phyloP scores from a whole-genome alignment of 768 basidiomycete genomes.

The Boletus coccyginus region DNA sequence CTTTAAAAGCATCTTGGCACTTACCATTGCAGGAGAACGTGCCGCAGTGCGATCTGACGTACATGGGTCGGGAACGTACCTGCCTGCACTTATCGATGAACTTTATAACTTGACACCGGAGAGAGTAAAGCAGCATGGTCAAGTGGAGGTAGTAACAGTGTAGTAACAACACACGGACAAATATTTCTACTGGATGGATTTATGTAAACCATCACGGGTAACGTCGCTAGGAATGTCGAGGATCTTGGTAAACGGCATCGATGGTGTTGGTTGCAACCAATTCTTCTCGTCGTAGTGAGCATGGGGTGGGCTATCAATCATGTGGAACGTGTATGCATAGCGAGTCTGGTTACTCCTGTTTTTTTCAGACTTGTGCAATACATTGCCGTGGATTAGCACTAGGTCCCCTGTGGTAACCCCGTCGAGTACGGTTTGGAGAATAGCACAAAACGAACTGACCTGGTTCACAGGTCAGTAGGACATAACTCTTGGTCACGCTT shows the following conservation, averaged over 20 bases:
- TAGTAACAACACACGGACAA: background rate
- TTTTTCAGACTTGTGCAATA: slow-evolving; percentile 88
- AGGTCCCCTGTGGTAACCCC: slow-evolving; percentile 60
- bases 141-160: slow-evolving; percentile 23
- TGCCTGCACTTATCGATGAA: slow-evolving; percentile 65
- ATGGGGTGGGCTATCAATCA: slow-evolving; percentile 75
- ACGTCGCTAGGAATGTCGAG: slow-evolving; percentile 32
- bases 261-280: slow-evolving; percentile 87
- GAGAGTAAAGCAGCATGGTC: slow-evolving; percentile 28
- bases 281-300: slow-evolving; percentile 87
- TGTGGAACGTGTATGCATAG: slow-evolving; percentile 95
- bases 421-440: background rate
- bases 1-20: slow-evolving; percentile 45
- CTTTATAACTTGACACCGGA: slow-evolving; percentile 44
- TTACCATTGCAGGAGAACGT: slow-evolving; percentile 59
- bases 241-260: slow-evolving; percentile 76
- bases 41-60: slow-evolving; percentile 54
- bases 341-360: slow-evolving; percentile 80
- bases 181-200: background rate
- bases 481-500: slow-evolving; percentile 42
- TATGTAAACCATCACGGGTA: background rate
- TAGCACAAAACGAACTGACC: slow-evolving; percentile 39
- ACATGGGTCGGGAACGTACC: slow-evolving; percentile 60
- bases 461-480: slow-evolving; percentile 70
- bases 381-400: slow-evolving; percentile 90